A percentile compares a stretch with the other conserved stretches of the same genome.
phyloP scores from a whole-genome alignment of 2,329 filamentous ascomycete genomes.

The Drechslerella dactyloides region DNA sequence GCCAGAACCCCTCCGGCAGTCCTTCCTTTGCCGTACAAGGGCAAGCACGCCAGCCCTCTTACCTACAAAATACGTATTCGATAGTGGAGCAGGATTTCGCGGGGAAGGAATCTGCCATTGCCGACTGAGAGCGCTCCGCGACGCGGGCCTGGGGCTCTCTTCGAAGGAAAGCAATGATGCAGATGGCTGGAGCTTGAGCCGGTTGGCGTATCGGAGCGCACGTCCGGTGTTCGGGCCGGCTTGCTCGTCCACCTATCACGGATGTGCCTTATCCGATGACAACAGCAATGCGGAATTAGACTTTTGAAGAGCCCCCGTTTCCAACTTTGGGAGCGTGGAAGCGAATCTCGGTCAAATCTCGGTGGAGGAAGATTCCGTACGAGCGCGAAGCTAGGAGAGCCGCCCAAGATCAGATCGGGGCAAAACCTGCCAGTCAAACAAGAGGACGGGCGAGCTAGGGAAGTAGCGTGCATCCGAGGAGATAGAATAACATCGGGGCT shows the following conservation, averaged over 20 bases:
- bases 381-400: constrained; percentile 20
- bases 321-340: constrained; percentile 24
- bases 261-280: constrained; percentile 48
- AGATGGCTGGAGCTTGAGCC: not conserved
- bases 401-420: constrained; percentile 6
- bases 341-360: constrained; percentile 50
- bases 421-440: not conserved
- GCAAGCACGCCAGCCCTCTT: not conserved
- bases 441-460: not conserved
- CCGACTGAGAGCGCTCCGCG: constrained; percentile 21
- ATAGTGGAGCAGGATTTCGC: constrained; percentile 1
- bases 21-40: no score
- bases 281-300: constrained; percentile 28
- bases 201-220: constrained; percentile 18
- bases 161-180: not conserved
- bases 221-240: constrained; percentile 36
- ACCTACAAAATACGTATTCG: not conserved
- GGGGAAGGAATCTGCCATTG: constrained; percentile 6
- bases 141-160: constrained; percentile 24
- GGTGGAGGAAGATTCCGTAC: constrained; percentile 18
- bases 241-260: constrained; percentile 44
- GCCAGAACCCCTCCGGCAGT: not conserved
- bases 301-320: constrained; percentile 16
- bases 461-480: constrained; percentile 31
- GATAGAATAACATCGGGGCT: constrained; percentile 16